These are phyloP conservation scores for Forsythia viridissima DNA, from an alignment of 257 asterid genomes.

Conservation along the genomic window DNA sequence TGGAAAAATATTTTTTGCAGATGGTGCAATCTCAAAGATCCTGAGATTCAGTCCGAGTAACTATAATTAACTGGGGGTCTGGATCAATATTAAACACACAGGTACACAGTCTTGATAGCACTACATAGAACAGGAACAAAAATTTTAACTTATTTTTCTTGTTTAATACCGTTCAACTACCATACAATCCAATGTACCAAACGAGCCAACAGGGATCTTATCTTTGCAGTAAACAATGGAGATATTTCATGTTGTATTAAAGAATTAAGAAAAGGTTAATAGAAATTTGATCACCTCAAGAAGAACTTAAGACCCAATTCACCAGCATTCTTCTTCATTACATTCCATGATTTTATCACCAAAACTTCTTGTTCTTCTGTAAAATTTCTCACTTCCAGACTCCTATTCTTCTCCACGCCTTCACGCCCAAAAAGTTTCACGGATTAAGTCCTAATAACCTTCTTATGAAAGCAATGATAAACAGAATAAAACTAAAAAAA, in stretches of 20 bases:
- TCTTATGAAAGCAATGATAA: not conserved
- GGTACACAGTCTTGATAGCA: not conserved
- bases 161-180: not conserved
- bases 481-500: not conserved
- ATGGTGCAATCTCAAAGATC: conserved; percentile 93
- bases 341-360: conserved; percentile 2
- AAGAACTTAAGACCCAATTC: conserved; percentile 85
- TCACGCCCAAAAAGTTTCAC: not conserved
- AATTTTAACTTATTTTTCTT: not conserved
- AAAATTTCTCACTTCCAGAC: conserved; percentile 27
- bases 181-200: not conserved
- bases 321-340: conserved; percentile 83
- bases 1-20: conserved; percentile 67
- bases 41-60: conserved; percentile 32
- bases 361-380: conserved; percentile 59
- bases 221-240: not conserved
- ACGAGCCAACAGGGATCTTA: not conserved
- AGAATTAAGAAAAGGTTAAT: not conserved
- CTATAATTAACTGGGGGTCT: not conserved
- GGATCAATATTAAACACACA: not conserved
- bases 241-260: not conserved
- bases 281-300: conserved; percentile 43
- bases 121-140: too few relatives aligned
- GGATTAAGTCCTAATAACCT: not conserved
- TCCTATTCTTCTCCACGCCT: conserved; percentile 36